Evolutionary conservation across 148 eudicot species (phyloP), one percentile per base, ranked within the genome.

Genomic region (Amaranthus cruentus): DNA sequence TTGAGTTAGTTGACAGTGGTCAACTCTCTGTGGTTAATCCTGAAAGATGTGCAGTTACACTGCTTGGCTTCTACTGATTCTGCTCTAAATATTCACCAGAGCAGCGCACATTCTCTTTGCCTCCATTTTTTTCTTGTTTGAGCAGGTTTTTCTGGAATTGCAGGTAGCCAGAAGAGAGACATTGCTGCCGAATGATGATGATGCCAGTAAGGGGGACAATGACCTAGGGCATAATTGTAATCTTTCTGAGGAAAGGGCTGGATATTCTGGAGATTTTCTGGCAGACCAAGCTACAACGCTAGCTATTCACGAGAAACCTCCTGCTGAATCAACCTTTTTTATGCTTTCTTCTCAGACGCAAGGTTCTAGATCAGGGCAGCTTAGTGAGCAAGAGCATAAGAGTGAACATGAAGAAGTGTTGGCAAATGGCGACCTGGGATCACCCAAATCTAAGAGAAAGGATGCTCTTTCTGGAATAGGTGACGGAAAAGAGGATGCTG

Each of bases 281-380:
- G 69, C 95, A 64, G 97, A 91, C 78, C 86, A 87, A 83, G 89
- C 84, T 82, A 90, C 84, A 47, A 90, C 97, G n/a, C 82, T 86
- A 47, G 85, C 85, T 55, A 82, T 91, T 76, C 88, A 85, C 73
- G 91, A 88, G 21, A 89, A 78, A 71, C 76, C 83, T 56, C 77
- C 76, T 38, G 54, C 79, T 44, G 74, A 78, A 60, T 66, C 74
- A 14, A 58, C 69, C 38, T 28, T 28, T 75, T 69, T 52, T 75
- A 66, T 66, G 81, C 75, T 66, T 21, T 70, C 77, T 48, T 62
- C 83, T 76, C 74, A 58, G 72, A 47, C 69, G 55, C 87, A 85
- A 67, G 73, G 76, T 66, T 77, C 48, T 72, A 71, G 66, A 71
- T 75, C 75, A 58, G 67, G 73, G 68, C 88, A 78, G 81, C 79